Conservation (phyloP, 2,329 filamentous ascomycete genomes). For the Aspergillus ruber region DNA sequence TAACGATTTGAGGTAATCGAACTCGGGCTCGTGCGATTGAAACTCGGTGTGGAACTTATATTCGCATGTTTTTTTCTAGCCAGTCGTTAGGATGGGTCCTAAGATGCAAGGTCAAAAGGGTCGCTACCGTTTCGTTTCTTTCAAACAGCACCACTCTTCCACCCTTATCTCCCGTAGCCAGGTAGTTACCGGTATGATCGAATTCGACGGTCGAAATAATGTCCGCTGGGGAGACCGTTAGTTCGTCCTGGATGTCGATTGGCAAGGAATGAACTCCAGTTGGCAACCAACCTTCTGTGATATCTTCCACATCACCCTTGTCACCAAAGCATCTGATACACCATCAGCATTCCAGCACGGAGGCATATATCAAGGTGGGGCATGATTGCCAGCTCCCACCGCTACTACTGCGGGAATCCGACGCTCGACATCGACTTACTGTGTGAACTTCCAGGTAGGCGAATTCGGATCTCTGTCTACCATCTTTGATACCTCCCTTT, state of each 20-base stretch:
- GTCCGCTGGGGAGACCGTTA: slow-evolving; percentile 31
- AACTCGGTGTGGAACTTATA: slow-evolving; percentile 99
- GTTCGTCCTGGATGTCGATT: neutral
- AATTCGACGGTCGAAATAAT: slow-evolving; percentile 50
- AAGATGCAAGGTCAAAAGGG: slow-evolving; percentile 3
- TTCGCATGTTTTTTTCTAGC: slow-evolving; percentile 98
- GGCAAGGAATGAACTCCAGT: slow-evolving; percentile 4
- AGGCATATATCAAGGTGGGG: neutral
- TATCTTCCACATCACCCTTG: slow-evolving; percentile 98
- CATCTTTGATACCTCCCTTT: slow-evolving; percentile 56
- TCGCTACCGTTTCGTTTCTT: slow-evolving; percentile 80
- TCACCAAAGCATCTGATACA: slow-evolving; percentile 86
- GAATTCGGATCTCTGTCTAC: slow-evolving; percentile 90
- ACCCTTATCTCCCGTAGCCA: slow-evolving; percentile 48
- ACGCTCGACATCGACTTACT: slow-evolving; percentile 58
- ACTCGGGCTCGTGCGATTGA: slow-evolving; percentile 98
- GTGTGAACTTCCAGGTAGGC: slow-evolving; percentile 99
- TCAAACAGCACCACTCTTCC: slow-evolving; percentile 48
- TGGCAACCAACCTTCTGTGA: slow-evolving; percentile 71
- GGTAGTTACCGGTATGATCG: slow-evolving; percentile 47
- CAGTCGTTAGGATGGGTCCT: slow-evolving; percentile 27
- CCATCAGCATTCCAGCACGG: slow-evolving; percentile 6
- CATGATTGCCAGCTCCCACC: neutral
- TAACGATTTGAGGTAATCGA: slow-evolving; percentile 97
- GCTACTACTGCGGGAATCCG: neutral